Conservation (phyloP, 139 green algal species). For the Chlorella sorokiniana region DNA sequence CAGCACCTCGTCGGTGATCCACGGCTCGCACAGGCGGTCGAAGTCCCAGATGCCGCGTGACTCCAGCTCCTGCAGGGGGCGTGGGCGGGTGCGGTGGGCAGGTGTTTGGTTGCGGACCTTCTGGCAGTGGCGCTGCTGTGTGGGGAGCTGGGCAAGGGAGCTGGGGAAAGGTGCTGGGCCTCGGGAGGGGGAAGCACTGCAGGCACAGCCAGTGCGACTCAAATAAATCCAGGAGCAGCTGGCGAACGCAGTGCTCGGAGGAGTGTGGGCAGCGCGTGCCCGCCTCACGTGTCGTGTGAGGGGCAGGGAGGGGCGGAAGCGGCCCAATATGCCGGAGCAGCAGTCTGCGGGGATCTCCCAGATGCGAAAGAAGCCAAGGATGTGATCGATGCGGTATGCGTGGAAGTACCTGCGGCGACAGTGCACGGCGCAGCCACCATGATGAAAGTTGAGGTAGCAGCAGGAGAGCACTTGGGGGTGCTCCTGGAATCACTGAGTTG, state of each 20-base stretch:
- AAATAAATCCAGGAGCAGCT: neutral
- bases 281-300: slow-evolving; percentile 45
- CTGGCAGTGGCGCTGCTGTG: neutral
- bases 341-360: slow-evolving; percentile 91
- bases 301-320: slow-evolving; percentile 85
- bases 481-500: too few species aligned
- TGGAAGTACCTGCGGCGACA: slow-evolving; percentile 81
- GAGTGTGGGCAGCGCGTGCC: neutral
- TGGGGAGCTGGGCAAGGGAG: too few species aligned
- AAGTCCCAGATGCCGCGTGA: slow-evolving; percentile 87
- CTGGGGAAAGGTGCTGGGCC: too few species aligned
- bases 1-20: slow-evolving; percentile 44
- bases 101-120: too few species aligned
- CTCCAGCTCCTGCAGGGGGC: slow-evolving; percentile 81
- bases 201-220: neutral
- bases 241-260: neutral
- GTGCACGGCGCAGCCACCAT: neutral
- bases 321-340: slow-evolving; percentile 73
- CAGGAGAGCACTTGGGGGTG: neutral
- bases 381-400: slow-evolving; percentile 96
- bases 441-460: neutral
- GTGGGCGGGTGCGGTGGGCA: too few species aligned
- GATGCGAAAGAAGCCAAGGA: slow-evolving; percentile 98
- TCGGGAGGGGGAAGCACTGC: neutral
- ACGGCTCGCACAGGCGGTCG: slow-evolving; percentile 67